Base-by-base conservation (phyloP, 1,284 basidiomycete genomes). In the Grifola frondosa region DNA sequence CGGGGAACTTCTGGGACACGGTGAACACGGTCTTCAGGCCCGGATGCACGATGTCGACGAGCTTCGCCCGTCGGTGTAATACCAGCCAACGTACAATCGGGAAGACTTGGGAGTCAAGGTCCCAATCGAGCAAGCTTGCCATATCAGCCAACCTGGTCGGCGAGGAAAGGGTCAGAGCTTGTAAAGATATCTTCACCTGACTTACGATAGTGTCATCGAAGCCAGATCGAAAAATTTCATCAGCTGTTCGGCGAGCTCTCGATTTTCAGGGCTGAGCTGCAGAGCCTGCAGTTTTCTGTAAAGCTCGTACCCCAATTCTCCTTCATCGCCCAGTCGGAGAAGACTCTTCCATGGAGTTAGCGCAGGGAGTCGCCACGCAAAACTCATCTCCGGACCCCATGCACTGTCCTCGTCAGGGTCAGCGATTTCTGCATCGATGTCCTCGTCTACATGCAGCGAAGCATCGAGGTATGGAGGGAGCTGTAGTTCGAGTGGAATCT, bases 311-410 rank as follows among this genome's bases (percentile, higher is more conserved):
- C 51, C 59, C 34, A 84, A 68, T 19, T 78, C 78, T 28, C 76
- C 75, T 6, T 76, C 74, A 28, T 71, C 75, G 50, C 88, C 84
- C 22, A 97, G 64, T 17, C 93, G 73, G 5, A 97, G 67, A 15
- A 97, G 64, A 22, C 91, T 90, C 63, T 96, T 94, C 95, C 95
- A 97, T 4, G 95, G 94, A n/a, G 83, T 75, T 9, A 97, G 70
- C 9, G 78, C 69, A 6, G 87, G 86, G 1, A 90, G 68, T 30
- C 75, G 72, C 82, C 85, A 88, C 1, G 84, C 85, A 48, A 80
- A 70, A 53, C 66, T 74, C 66, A 88, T 73, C 37, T 84, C 82
- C 20, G 70, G 71, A n/a, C 81, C 83, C 87, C 87, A 88, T 5
- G 71, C 64, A 40, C 73, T 77, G 37, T 50, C 48, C 26, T 72